phyloP scores from a whole-genome alignment of 108 stramenopile species.

The Fragilaria crotonensis region DNA sequence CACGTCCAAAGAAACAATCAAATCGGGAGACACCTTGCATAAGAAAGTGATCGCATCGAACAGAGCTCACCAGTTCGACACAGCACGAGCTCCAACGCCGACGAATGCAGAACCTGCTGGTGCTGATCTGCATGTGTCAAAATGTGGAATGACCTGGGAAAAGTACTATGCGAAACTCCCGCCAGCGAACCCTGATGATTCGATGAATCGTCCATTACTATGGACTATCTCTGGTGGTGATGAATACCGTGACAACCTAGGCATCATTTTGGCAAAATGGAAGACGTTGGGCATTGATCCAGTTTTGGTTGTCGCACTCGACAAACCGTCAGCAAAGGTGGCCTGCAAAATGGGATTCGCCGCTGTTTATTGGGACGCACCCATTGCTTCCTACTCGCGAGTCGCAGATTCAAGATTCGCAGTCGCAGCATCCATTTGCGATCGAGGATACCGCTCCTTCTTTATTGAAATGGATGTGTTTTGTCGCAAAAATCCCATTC shows the following conservation, averaged over 20 bases:
- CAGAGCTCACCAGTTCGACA: too few relatives aligned
- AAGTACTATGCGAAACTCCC: too few relatives aligned
- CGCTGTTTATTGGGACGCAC: not conserved
- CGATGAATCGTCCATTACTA: not conserved
- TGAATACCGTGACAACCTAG: not conserved
- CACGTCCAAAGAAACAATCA: too few relatives aligned
- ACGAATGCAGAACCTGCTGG: too few relatives aligned
- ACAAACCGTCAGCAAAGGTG: not conserved
- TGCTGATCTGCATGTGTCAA: too few relatives aligned
- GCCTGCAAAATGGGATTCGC: not conserved
- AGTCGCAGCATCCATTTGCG: not conserved
- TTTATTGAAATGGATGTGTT: conserved; percentile 9
- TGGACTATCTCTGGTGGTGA: not conserved
- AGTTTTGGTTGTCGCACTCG: not conserved
- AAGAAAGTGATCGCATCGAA: too few relatives aligned
- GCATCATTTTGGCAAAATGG: not conserved
- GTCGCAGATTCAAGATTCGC: conserved; percentile 9
- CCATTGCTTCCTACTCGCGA: conserved; percentile 5
- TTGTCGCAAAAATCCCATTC: conserved; percentile 2
- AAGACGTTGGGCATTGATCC: not conserved
- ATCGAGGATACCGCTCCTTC: not conserved
- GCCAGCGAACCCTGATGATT: too few relatives aligned
- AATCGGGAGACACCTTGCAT: too few relatives aligned
- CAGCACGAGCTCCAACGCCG: too few relatives aligned
- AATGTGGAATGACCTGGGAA: too few relatives aligned